Evolutionary conservation across 345 rosid species (phyloP).

Genomic region (Syzygium aqueum): DNA sequence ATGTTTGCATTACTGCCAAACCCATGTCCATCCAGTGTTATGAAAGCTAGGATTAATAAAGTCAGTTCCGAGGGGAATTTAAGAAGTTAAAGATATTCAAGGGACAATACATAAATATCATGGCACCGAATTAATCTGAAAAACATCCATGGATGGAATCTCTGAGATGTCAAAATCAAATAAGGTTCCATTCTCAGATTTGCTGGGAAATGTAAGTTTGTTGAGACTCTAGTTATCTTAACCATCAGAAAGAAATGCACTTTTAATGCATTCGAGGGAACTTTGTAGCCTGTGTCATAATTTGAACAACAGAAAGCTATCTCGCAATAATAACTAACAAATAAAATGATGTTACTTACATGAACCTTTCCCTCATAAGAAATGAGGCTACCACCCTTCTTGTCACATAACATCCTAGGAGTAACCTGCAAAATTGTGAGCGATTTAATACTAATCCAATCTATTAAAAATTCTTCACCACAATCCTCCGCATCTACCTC

Average conservation of each 20-base stretch:
- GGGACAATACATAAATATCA: neutral
- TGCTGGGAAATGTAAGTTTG: neutral
- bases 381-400: constrained; percentile 92
- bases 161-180: neutral
- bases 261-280: neutral
- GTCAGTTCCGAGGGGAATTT: neutral
- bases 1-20: neutral
- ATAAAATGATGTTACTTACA: constrained; percentile 26
- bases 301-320: neutral
- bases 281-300: neutral
- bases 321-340: neutral
- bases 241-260: neutral
- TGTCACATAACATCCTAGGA: constrained; percentile 39
- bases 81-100: neutral
- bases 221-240: neutral
- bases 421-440: constrained; percentile 48
- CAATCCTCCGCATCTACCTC: constrained; percentile 31
- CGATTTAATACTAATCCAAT: neutral
- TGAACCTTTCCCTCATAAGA: constrained; percentile 96
- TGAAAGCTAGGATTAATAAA: neutral
- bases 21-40: neutral
- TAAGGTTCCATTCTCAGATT: neutral
- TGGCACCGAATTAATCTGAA: neutral
- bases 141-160: neutral
- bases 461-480: neutral